Evolutionary conservation across 768 basidiomycete genomes (phyloP), one percentile per base, ranked within the genome.

Genomic region (Leucocoprinus sp.): DNA sequence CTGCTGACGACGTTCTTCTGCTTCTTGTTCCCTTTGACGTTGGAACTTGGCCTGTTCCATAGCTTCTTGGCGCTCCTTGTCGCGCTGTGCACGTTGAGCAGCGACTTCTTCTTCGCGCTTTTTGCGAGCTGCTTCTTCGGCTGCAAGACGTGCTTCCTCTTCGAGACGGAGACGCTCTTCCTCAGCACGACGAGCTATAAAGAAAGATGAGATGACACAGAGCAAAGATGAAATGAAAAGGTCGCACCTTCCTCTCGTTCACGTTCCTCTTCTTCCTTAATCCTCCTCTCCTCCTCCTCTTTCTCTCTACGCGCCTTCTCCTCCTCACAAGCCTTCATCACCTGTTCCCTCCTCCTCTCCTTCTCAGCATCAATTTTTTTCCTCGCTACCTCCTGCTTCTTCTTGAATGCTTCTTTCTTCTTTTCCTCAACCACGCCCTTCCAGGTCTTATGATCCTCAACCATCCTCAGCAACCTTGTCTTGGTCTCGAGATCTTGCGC

Each of bases 311-410:
- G 57, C 8, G 50, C 43, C 40, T 67, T 64, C 62, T 84, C 73
- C 59, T 78, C 82, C 56, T 76, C 81, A 52, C 79, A 66, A 48
- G 69, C 67, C 52, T 79, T 76, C 22, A 83, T 48, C 34, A 88
- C 63, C 11, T 66, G 64, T 50, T 71, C 71, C 49, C 70, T 70
- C 53, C 82, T 70, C 71, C 82, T 84, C 37, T 74, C 72, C 71
- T 92, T 93, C 69, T 93, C 92, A 58, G 87, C 82, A 49, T 79
- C 81, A 43, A 92, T 79, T 72, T 82, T 91, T 61, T 64, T 69
- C 53, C 64, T 55, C 2, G 91, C 84, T 19, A 62, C 64, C 36
- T 72, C 76, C 52, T 72, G 62, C 56, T 68, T 76, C 62, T 70
- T 71, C 40, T 75, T 67, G 56, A 80, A 87, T 59, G 90, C 87